phyloP scores from a whole-genome alignment of 2,329 filamentous ascomycete genomes.

The Fusarium nurragi region DNA sequence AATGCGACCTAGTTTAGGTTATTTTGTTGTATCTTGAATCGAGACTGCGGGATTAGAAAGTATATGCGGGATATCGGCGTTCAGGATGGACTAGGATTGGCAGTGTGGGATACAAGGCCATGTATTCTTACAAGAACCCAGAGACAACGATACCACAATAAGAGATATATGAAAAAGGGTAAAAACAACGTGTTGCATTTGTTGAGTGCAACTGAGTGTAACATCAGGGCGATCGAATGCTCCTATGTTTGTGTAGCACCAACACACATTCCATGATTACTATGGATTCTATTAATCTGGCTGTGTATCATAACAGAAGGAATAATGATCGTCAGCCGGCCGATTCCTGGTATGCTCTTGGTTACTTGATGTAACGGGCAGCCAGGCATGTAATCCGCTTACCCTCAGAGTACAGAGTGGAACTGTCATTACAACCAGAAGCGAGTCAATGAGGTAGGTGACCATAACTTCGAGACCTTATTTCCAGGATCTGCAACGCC shows the following conservation, averaged over 20 bases:
- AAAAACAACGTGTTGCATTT: background rate
- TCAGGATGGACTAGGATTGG: background rate
- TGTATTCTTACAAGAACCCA: slow-evolving; percentile 7
- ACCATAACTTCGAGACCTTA: background rate
- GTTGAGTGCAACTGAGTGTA: background rate
- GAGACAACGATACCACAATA: slow-evolving; percentile 12
- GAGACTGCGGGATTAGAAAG: slow-evolving; percentile 2
- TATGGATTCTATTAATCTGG: background rate
- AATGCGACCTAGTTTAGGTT: background rate
- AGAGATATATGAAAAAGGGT: background rate
- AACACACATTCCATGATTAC: background rate
- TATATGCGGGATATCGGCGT: slow-evolving; percentile 5
- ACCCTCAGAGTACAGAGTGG: background rate
- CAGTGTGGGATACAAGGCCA: background rate
- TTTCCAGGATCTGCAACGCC: background rate
- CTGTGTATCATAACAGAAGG: background rate
- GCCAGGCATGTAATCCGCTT: background rate
- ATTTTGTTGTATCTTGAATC: background rate
- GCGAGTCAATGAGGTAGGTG: background rate
- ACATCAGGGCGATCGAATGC: background rate
- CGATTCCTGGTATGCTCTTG: no score
- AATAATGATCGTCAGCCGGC: background rate
- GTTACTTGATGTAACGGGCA: background rate
- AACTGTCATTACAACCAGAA: background rate
- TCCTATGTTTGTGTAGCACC: background rate